Base-by-base conservation (phyloP, 805 yeast species). In the Sugiyamaella valdiviana region DNA sequence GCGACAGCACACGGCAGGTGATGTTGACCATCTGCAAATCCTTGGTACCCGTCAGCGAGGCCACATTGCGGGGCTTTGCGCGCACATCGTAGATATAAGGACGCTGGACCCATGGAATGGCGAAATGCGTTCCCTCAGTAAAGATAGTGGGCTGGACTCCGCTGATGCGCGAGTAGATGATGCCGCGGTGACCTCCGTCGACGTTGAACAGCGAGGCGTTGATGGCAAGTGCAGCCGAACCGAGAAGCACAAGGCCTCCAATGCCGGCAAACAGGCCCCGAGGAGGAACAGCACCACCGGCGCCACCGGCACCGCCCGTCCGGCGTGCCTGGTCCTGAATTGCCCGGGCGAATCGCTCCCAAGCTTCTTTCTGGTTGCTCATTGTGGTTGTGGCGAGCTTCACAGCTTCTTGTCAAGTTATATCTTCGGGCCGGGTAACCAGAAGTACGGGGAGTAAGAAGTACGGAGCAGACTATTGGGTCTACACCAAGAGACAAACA, bases 151-250 rank as follows among this genome's bases (percentile, higher is more conserved):
- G 81, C 63, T 81, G 85, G 42, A 93, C 82, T 63, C 99, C 99
- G 44, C 79, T 76, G 22, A 89, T 44, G 63, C 99, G 80, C 21
- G 95, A 88, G 66, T 93, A 93, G 36, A 93, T 78, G 62, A 93
- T 90, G 15, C 97, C 99, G 64, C 99, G 77, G 68, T 91, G 98
- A 69, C 99, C 99, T 80, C 99, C 99, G 68, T 93, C 98, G 51
- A 93, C 99, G 64, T 83, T 84, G 70, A 82, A 84, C 32, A 84
- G 69, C 1, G 89, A 73, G 37, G 78, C 70, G 57, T 81, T 78
- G 36, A 77, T 54, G 21, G 75, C 63, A 39, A 78, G 44, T 2
- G 79, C 77, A 50, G 79, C 82, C 46, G 78, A 82, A 47, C 82
- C 84, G 3, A 82, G 63, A 5, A 79, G 55, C 1, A 82, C 49